A percentile compares a stretch with the other conserved stretches of the same genome.
phyloP scores from a whole-genome alignment of 148 eudicot genomes.

The Cornus suecica region DNA sequence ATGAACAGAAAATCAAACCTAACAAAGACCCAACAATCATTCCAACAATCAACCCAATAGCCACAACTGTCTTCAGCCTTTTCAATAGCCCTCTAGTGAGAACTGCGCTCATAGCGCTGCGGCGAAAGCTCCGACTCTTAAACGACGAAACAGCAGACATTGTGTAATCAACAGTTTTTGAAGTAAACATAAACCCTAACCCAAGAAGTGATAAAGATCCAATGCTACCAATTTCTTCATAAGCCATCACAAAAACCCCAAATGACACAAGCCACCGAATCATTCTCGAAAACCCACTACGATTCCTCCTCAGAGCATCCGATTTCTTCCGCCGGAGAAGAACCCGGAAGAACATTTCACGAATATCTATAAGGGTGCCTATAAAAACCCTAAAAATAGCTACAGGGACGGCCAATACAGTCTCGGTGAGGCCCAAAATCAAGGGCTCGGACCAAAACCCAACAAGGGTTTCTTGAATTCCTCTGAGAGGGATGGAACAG shows the following conservation, averaged over 20 bases:
- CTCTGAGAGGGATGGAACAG: slow-evolving; percentile 81
- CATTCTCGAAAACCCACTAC: slow-evolving; percentile 60
- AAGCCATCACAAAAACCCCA: slow-evolving; percentile 65
- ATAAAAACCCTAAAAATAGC: slow-evolving; percentile 63
- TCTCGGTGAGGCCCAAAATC: slow-evolving; percentile 71
- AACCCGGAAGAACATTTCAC: slow-evolving; percentile 29
- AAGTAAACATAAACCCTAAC: slow-evolving; percentile 58
- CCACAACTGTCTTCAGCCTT: slow-evolving; percentile 74
- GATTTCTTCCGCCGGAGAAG: slow-evolving; percentile 30
- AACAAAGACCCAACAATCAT: slow-evolving; percentile 72
- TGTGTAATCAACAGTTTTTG: slow-evolving; percentile 52
- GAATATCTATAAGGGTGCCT: slow-evolving; percentile 69
- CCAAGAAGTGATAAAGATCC: slow-evolving; percentile 57
- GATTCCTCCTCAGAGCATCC: slow-evolving; percentile 26
- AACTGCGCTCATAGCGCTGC: slow-evolving; percentile 46
- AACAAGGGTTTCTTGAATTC: slow-evolving; percentile 71
- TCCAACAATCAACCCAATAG: slow-evolving; percentile 71
- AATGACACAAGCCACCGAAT: slow-evolving; percentile 70
- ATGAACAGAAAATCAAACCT: slow-evolving; percentile 71
- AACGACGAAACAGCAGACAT: slow-evolving; percentile 68
- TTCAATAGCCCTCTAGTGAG: slow-evolving; percentile 61
- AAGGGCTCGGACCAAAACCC: slow-evolving; percentile 81
- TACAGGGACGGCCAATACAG: slow-evolving; percentile 67
- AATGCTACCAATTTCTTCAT: slow-evolving; percentile 52
- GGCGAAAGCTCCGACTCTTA: slow-evolving; percentile 62